Evolutionary conservation across 73 alveolate genomes (phyloP).

Genomic region (Breviolum minutum): DNA sequence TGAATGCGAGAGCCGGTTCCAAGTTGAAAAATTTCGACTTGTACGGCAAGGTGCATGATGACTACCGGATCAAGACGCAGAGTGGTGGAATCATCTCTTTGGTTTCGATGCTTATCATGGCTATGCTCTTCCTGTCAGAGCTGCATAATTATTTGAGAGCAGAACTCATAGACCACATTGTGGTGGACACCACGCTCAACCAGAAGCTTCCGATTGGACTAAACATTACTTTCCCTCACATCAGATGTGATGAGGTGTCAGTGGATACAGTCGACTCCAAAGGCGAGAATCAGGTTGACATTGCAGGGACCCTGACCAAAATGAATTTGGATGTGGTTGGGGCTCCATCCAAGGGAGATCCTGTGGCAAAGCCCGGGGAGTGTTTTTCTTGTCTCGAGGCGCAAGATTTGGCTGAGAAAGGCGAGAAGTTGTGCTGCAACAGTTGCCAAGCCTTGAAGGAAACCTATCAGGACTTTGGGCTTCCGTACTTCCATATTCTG

Average conservation of each 20-base stretch:
- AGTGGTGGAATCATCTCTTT: conserved; percentile 69
- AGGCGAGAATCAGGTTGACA: conserved; percentile 92
- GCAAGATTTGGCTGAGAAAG: background rate
- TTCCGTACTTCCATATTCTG: conserved; percentile 87
- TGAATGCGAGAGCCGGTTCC: background rate
- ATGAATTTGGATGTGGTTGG: conserved; percentile 72
- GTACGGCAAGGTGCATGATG: conserved; percentile 88
- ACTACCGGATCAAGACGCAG: conserved; percentile 72
- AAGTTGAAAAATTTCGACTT: conserved; percentile 27
- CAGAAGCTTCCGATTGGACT: conserved; percentile 86
- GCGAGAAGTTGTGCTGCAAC: conserved; percentile 71
- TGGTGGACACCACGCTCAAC: conserved; percentile 82
- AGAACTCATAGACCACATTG: conserved; percentile 48
- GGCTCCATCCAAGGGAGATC: conserved; percentile 75
- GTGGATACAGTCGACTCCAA: conserved; percentile 85
- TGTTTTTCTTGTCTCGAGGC: conserved; percentile 66
- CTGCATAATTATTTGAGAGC: conserved; percentile 38
- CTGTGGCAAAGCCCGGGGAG: conserved; percentile 76
- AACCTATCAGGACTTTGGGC: conserved; percentile 83
- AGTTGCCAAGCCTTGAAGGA: conserved; percentile 87
- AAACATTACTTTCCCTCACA: conserved; percentile 76
- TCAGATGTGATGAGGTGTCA: conserved; percentile 91
- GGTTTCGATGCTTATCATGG: conserved; percentile 77
- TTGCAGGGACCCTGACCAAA: conserved; percentile 73
- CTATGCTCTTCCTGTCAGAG: conserved; percentile 65